Evolutionary conservation across 2,329 filamentous ascomycete species (phyloP), one percentile per base, ranked within the genome.

Genomic region (Purpureocillium takamizusanense): DNA sequence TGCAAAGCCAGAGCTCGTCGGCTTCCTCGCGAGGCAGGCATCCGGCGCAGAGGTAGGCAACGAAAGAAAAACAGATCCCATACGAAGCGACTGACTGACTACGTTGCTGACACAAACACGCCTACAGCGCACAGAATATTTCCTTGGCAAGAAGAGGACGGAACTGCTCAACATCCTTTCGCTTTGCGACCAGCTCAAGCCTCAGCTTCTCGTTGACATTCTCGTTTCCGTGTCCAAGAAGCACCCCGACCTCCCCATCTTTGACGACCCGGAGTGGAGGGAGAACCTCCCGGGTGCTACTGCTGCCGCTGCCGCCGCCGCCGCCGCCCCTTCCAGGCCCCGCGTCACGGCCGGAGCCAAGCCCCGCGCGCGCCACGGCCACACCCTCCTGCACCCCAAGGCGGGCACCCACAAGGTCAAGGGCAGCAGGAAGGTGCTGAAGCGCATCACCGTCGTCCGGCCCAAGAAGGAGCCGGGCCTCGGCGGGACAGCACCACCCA

Each of bases 221-320:
- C 52, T 67, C 18, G 59, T 64, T 8, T 65, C 62, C 3, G 56
- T 66, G n/a, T 61, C 65, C 7, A 63, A 57, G 40, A 61, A 54
- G 34, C 62, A 68, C 31, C 60, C 63, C 1, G 55, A 61, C n/a
- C 51, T 68, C 3, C 63, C 63, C 16, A 59, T 68, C 4, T 67
- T 67, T 40, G 49, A 58, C 41, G 59, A 59, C 0, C 63, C 64
- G 7, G 58, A 65, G 40, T 68, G 65, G 65, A 54, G 59, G 23
- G 34, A 42, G 12, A 45, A 52, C 27, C 16, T 39, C 27, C 33
- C 30, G n/a, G 29, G 30, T 13, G 17, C 31, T 6, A 10, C 21
- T 25, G 5, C 21, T 25, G 21, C 21, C 21, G 21, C 21, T 25
- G 32, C 15, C 15, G n/a, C 39, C 9, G 30, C 31, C 14, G 18